Base-by-base conservation (phyloP, 1,284 basidiomycete genomes). In the Sporisorium exsertum region DNA sequence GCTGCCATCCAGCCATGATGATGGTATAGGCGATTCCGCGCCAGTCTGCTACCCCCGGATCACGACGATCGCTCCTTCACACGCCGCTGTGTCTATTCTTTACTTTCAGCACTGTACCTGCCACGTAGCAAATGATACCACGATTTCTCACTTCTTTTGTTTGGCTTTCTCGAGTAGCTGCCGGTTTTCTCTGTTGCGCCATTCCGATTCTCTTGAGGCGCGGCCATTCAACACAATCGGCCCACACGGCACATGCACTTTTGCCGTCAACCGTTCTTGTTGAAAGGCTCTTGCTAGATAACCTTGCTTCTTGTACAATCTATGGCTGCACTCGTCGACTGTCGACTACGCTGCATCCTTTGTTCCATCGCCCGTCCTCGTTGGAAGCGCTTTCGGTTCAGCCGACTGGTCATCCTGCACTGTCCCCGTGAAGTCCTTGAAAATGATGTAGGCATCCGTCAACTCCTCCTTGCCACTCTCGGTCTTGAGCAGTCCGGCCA, bases 381-480 rank as follows among this genome's bases (percentile, higher is more conserved):
- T 59, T 2, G 55, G 33, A 20, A 72, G 56, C 6, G 37, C 27
- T 52, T 55, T 62, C 16, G 59, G 59, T 35, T 55, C 59, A 8
- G 35, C 53, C 37, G 45, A 45, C 10, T 35, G 4, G 6, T 13
- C 63, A n/a, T 56, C 29, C 51, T 76, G 64, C 22, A 66, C 62
- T 3, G 52, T 71, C 0, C 50, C 68, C 5, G 72, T 67, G 32
- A 95, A 94, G 72, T 89, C 91, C 87, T 93, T 94, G 87, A 93
- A 93, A 79, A 93, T 90, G 24, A 97, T 89, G 86, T 91, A 90
- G 1, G 94, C 94, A 83, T 97, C 94, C 7, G 94, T 91, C 79
- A 91, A 95, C 84, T 96, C 94, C 16, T 90, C 91, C 1, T 90
- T 90, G 2, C 86, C 75, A 5, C 62, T 54, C 13, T 73, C 58